Evolutionary conservation across 2,329 filamentous ascomycete species (phyloP).

Genomic region (Hypoxylon sp.): DNA sequence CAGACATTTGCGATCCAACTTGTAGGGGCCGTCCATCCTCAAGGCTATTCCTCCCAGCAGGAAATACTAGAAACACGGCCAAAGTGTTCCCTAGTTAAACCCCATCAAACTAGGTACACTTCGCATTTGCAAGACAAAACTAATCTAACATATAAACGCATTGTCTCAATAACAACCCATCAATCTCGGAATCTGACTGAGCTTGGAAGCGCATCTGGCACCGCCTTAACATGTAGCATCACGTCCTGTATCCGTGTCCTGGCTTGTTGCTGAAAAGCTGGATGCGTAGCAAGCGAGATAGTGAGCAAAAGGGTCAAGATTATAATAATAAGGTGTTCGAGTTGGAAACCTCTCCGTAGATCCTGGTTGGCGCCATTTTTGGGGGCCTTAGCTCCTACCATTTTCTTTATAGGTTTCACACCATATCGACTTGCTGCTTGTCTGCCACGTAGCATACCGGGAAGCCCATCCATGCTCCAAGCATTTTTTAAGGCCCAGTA

Average conservation of each 20-base stretch:
- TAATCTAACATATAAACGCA: background rate
- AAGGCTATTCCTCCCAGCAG: too few species aligned
- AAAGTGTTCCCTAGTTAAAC: too few species aligned
- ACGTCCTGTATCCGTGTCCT: constrained; percentile 46
- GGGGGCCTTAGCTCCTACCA: constrained; percentile 56
- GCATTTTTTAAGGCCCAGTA: constrained; percentile 61
- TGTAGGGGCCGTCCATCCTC: too few species aligned
- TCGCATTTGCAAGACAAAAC: background rate
- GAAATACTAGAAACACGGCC: too few species aligned
- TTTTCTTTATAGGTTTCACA: constrained; percentile 55
- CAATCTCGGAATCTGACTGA: constrained; percentile 30
- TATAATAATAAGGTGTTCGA: constrained; percentile 41
- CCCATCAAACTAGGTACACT: too few species aligned
- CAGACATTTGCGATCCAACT: too few species aligned
- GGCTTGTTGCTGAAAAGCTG: constrained; percentile 48
- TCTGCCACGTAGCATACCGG: constrained; percentile 49
- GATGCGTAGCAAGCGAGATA: constrained; percentile 49
- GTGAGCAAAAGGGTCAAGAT: constrained; percentile 42
- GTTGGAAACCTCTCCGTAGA: constrained; percentile 19
- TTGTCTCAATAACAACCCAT: background rate
- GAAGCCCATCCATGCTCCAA: constrained; percentile 59
- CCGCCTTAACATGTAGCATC: constrained; percentile 32
- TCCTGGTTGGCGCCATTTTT: constrained; percentile 40
- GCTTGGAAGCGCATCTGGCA: constrained; percentile 35
- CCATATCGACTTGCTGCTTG: background rate